phyloP scores from a whole-genome alignment of 2,329 filamentous ascomycete species.

The Trichoderma aggressivum region DNA sequence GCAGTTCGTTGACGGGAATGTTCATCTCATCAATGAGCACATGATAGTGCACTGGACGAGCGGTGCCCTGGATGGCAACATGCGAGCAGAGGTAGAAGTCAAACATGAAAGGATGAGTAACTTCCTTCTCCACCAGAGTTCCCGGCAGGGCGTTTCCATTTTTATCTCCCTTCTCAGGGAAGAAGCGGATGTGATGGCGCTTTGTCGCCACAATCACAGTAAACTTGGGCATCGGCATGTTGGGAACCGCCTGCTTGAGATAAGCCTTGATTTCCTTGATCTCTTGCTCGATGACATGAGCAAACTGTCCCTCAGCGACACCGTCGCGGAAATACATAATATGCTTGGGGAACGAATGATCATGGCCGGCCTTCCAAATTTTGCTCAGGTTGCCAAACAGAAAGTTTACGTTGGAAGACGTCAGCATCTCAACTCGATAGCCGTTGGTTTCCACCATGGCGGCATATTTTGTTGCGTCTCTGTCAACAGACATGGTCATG shows the following conservation, averaged over 20 bases:
- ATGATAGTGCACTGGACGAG: constrained; percentile 88
- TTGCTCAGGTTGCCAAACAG: constrained; percentile 63
- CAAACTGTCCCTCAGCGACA: constrained; percentile 82
- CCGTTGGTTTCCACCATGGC: constrained; percentile 82
- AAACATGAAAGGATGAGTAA: constrained; percentile 87
- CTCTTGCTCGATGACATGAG: constrained; percentile 75
- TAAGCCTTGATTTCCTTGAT: constrained; percentile 64
- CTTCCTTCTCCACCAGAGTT: constrained; percentile 79
- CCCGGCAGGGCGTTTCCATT: constrained; percentile 84
- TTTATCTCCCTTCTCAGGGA: constrained; percentile 68
- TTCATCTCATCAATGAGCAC: constrained; percentile 79
- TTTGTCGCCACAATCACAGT: constrained; percentile 89
- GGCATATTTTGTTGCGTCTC: constrained; percentile 68
- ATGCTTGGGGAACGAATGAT: constrained; percentile 53
- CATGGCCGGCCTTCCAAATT: constrained; percentile 61
- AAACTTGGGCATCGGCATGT: constrained; percentile 57
- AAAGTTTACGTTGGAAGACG: constrained; percentile 58
- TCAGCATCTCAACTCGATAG: constrained; percentile 75
- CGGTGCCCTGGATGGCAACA: constrained; percentile 85
- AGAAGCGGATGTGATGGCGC: constrained; percentile 91
- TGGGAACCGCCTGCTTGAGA: constrained; percentile 43
- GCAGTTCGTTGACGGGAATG: constrained; percentile 64
- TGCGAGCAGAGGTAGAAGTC: constrained; percentile 72
- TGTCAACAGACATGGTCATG: constrained; percentile 78
- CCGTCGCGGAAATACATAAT: constrained; percentile 94